These are phyloP conservation scores for Gossypium trilobum DNA, from an alignment of 441 rosid species.

Conservation along the genomic window DNA sequence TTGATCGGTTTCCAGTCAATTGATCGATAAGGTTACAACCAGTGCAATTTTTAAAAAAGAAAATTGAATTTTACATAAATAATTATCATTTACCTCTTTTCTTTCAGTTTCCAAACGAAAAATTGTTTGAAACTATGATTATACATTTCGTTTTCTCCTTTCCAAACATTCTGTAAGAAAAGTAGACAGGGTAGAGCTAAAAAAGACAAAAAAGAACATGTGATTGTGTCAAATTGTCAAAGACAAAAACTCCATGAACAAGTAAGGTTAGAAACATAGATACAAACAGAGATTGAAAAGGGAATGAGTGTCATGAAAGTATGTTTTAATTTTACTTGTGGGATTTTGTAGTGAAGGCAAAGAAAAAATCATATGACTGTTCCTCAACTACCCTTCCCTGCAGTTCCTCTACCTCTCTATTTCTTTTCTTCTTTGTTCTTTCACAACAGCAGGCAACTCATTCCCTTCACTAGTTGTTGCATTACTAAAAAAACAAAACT, in stretches of 20 bases:
- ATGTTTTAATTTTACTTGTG: background rate
- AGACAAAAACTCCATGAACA: background rate
- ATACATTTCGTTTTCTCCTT: no score
- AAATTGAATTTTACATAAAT: no score
- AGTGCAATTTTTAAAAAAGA: no score
- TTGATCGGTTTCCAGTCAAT: no score
- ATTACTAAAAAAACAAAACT: no score
- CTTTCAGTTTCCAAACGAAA: no score
- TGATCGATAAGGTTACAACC: no score
- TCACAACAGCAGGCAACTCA: conserved; percentile 4
- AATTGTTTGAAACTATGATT: no score
- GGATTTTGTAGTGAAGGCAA: conserved; percentile 44
- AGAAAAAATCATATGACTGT: conserved; percentile 42
- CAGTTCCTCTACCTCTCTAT: conserved; percentile 6
- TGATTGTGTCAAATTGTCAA: background rate
- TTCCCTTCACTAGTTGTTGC: background rate
- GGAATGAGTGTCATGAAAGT: conserved; percentile 53
- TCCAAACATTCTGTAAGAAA: conserved; percentile 17
- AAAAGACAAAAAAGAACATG: no score
- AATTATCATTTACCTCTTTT: no score
- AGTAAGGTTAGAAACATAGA: background rate
- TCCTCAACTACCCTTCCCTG: conserved; percentile 44
- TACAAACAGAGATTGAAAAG: conserved; percentile 20
- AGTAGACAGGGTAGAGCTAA: conserved; percentile 17
- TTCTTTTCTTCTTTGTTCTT: conserved; percentile 15